phyloP scores from a whole-genome alignment of 345 rosid genomes.

The Syzygium grande region DNA sequence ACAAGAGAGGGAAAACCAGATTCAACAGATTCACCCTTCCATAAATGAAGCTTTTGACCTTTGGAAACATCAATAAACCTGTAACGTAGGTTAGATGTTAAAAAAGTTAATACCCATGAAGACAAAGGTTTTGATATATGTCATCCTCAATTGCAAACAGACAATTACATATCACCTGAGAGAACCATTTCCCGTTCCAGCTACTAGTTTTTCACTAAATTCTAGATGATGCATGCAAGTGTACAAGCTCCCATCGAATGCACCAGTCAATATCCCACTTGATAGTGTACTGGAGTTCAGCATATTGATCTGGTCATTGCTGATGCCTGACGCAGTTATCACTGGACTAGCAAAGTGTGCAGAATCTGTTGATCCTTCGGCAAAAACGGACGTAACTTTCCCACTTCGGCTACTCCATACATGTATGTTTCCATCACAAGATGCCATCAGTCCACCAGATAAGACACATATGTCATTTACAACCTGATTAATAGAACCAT shows the following conservation, averaged over 20 bases:
- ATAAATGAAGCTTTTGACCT: constrained; percentile 75
- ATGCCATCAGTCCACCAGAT: constrained; percentile 78
- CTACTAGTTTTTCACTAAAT: constrained; percentile 51
- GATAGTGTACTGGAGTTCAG: constrained; percentile 51
- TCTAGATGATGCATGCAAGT: constrained; percentile 80
- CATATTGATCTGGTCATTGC: constrained; percentile 40
- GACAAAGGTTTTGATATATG: neutral
- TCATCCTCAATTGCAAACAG: neutral
- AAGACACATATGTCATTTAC: constrained; percentile 75
- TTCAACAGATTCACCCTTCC: constrained; percentile 75
- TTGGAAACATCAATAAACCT: constrained; percentile 68
- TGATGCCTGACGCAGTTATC: constrained; percentile 34
- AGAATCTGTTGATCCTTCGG: constrained; percentile 58
- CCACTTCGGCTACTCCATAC: constrained; percentile 86
- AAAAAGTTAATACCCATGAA: neutral
- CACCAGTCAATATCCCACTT: constrained; percentile 52
- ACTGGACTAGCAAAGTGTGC: constrained; percentile 30
- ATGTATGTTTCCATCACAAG: constrained; percentile 95
- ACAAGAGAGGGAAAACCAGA: constrained; percentile 73
- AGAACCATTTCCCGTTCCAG: constrained; percentile 84
- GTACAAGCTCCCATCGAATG: constrained; percentile 80
- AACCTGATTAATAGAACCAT: constrained; percentile 35
- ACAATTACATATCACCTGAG: constrained; percentile 46
- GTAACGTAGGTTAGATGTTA: neutral
- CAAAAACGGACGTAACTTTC: constrained; percentile 55